A percentile compares a stretch with the other conserved stretches of the same genome.
These are phyloP conservation scores for Sphaerostilbella broomeana DNA, from an alignment of 2,329 filamentous ascomycete genomes.

Conservation along the genomic window DNA sequence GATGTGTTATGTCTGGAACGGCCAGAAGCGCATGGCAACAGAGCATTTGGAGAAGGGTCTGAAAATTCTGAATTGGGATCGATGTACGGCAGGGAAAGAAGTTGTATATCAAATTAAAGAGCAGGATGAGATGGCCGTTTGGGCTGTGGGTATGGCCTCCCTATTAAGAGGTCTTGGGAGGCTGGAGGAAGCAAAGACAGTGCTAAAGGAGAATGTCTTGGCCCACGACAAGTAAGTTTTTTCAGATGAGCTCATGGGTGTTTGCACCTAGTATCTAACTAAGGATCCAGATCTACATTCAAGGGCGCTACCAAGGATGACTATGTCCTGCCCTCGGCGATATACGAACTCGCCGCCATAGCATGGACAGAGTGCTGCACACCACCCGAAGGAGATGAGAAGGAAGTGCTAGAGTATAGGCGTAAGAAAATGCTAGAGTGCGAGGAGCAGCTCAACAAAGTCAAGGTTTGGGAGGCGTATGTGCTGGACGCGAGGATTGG, in stretches of 20 bases:
- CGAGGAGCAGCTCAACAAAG: slow-evolving; percentile 57
- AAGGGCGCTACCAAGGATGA: slow-evolving; percentile 59
- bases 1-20: slow-evolving; percentile 93
- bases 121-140: slow-evolving; percentile 56
- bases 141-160: slow-evolving; percentile 59
- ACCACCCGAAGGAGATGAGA: slow-evolving; percentile 21
- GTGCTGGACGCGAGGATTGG: slow-evolving; percentile 69
- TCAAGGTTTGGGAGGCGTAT: slow-evolving; percentile 63
- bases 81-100: slow-evolving; percentile 47
- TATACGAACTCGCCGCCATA: slow-evolving; percentile 81
- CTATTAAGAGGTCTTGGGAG: slow-evolving; percentile 57
- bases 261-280: neutral
- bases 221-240: slow-evolving; percentile 51
- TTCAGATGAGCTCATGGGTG: accelerated
- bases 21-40: slow-evolving; percentile 69
- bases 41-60: slow-evolving; percentile 59
- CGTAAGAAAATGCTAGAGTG: slow-evolving; percentile 52
- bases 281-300: slow-evolving; percentile 39
- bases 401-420: slow-evolving; percentile 32
- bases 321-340: slow-evolving; percentile 64
- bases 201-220: slow-evolving; percentile 60
- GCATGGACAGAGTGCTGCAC: slow-evolving; percentile 64
- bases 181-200: slow-evolving; percentile 56
- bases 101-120: slow-evolving; percentile 40
- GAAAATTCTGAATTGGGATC: slow-evolving; percentile 54